Evolutionary conservation across 2,329 filamentous ascomycete genomes (phyloP).

Genomic region (Neopestalotiopsis sp.): DNA sequence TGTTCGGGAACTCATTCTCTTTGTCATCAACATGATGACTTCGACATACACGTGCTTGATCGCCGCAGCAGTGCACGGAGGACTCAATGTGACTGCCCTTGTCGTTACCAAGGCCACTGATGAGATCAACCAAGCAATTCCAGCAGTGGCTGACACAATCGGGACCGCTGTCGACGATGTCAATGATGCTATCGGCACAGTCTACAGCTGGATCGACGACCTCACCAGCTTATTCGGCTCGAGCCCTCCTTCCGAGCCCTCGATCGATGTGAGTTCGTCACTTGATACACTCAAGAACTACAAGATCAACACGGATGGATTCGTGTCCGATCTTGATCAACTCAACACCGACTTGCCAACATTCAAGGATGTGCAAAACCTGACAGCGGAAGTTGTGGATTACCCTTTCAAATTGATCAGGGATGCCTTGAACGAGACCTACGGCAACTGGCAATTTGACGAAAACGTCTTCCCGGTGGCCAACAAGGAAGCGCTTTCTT

Average conservation of each 20-base stretch:
- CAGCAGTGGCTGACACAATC: conserved; percentile 45
- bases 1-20: conserved; percentile 86
- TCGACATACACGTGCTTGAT: conserved; percentile 91
- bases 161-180: conserved; percentile 60
- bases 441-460: conserved; percentile 80
- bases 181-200: conserved; percentile 56
- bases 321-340: conserved; percentile 72
- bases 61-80: conserved; percentile 80
- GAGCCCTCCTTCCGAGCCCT: conserved; percentile 35
- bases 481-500: conserved; percentile 79
- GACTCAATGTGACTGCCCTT: conserved; percentile 69
- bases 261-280: conserved; percentile 64
- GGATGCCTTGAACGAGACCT: conserved; percentile 70
- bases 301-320: conserved; percentile 67
- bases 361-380: conserved; percentile 83
- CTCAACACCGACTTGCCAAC: conserved; percentile 82
- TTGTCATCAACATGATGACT: conserved; percentile 90
- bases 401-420: conserved; percentile 84
- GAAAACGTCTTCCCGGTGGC: conserved; percentile 81
- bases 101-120: conserved; percentile 48
- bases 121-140: conserved; percentile 57
- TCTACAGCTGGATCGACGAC: conserved; percentile 59
- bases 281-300: conserved; percentile 73
- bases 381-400: conserved; percentile 76
- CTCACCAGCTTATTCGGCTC: conserved; percentile 60